Evolutionary conservation across 495 filamentous ascomycete species (phyloP).

Genomic region (Tuber brumale): DNA sequence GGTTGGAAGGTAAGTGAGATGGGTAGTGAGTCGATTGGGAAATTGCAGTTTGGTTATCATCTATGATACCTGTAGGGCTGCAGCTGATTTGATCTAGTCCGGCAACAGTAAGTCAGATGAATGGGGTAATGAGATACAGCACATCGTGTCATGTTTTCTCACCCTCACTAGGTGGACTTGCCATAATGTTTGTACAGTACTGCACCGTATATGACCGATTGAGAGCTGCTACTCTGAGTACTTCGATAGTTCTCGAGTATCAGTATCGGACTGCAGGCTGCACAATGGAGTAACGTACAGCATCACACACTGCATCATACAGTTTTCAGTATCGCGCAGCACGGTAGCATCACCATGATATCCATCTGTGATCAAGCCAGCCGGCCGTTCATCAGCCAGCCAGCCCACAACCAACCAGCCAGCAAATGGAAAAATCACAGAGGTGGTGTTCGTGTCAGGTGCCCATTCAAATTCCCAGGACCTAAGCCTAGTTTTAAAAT

Average conservation of each 20-base stretch:
- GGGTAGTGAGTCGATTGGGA: neutral
- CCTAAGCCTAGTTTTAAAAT: too few relatives aligned
- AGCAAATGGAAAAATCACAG: neutral
- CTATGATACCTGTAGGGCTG: neutral
- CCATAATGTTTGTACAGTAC: neutral
- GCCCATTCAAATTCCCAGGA: too few relatives aligned
- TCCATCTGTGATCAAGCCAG: neutral
- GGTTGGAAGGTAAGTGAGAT: neutral
- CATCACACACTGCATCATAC: neutral
- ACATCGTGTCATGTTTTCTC: slow-evolving; percentile 1
- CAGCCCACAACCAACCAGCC: too few relatives aligned
- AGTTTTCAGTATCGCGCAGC: neutral
- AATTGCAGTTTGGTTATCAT: neutral
- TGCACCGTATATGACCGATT: neutral
- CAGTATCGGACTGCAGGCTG: neutral
- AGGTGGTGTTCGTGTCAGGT: neutral
- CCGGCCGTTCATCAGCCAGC: neutral
- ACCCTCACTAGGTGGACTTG: neutral
- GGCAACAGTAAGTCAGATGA: neutral
- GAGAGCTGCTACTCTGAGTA: neutral
- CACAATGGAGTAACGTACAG: neutral
- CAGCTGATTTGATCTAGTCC: neutral
- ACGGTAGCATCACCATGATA: neutral
- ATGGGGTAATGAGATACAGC: neutral
- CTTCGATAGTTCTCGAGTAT: neutral